Base-by-base conservation (phyloP, 2,329 filamentous ascomycete species). In the Aspergillus flavus region DNA sequence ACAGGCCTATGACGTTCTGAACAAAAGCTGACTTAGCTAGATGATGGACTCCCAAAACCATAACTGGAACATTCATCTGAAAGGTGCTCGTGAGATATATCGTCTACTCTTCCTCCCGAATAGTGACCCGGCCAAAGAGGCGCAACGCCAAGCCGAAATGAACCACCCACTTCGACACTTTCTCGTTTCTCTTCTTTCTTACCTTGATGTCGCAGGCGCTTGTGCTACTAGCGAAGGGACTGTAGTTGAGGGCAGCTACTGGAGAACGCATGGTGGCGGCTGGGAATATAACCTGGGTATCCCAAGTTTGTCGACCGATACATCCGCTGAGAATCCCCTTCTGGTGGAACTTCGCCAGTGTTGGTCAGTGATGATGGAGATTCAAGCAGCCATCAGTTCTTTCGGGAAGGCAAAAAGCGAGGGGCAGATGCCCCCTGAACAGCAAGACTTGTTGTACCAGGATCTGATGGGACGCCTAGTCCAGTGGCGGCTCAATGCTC, bases 41-140 rank as follows among this genome's bases (percentile, higher is more conserved):
- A 78, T 78, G 75, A 76, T 78, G 74, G 75, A 78, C 36, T 78
- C 75, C 3, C 74, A 77, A 60, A 67, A 75, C 48, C 66, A 75
- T 45, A 78, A 77, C 36, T 80, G 77, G 77, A 72, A 72, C 14
- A 72, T 79, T 14, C 78, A 79, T 64, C 72, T 79, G 19, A 68
- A 76, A 61, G 77, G 78, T n/a, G 76, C 77, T 32, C 73, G 73
- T 16, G 76, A 78, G 54, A 79, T 80, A 19, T 78, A 77, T 61
- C 69, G 74, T 39, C 65, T 73, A 19, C 62, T 78, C 26, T 76
- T 77, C 59, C 67, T 69, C 32, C 72, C 72, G 1, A 71, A 69
- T 23, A 63, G 59, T 53, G 69, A 72, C 55, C 64, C 72, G 1
- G 57, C 63, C 14, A 68, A 68, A 57, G 75, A 76, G 64, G 68